Evolutionary conservation across 2,329 filamentous ascomycete species (phyloP), one percentile per base, ranked within the genome.

Genomic region (Aureobasidium sp.): DNA sequence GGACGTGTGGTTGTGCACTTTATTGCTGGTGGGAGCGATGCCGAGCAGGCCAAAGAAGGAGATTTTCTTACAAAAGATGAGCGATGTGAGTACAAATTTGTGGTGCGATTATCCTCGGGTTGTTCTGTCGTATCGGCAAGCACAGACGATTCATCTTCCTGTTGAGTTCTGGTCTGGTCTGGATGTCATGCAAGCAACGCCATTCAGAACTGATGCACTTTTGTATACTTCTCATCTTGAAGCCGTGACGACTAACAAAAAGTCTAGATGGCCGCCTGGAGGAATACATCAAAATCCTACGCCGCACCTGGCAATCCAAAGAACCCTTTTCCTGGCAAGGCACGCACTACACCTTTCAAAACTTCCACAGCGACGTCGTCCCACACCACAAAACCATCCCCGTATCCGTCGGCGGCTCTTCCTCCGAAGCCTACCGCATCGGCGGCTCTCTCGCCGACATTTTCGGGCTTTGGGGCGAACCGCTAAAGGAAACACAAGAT

Each of bases 401-500:
- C 1, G 78, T 85, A 1, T 85, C 82, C 0, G 82, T 85, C 0
- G 83, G 83, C 11, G 83, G 83, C 0, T 84, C 81, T 0, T 85
- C 82, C 0, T 77, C 80, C 19, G 82, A 81, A 5, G 83, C 83
- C 0, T 85, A 85, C 70, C 80, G 82, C 24, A 75, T 85, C 42
- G 83, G 83, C 27, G 83, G 83, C 31, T 73, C 78, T 0, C 75
- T 85, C 2, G 83, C 78, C 31, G 83, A 86, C 64, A 86, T 86
- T 66, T 85, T 85, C 64, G 83, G 83, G 0, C 78, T 86, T 4
- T 86, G 83, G 83, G 83, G 83, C 12, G 83, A 86, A 67, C 83
- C 83, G 1, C 73, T 85, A 1, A 84, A 85, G 71, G 83, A 86
- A 68, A 85, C 83, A 0, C 82, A 82, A 71, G 76, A 85, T 67